Evolutionary conservation across 108 stramenopile genomes (phyloP).

Genomic region (Skeletonema costatum): DNA sequence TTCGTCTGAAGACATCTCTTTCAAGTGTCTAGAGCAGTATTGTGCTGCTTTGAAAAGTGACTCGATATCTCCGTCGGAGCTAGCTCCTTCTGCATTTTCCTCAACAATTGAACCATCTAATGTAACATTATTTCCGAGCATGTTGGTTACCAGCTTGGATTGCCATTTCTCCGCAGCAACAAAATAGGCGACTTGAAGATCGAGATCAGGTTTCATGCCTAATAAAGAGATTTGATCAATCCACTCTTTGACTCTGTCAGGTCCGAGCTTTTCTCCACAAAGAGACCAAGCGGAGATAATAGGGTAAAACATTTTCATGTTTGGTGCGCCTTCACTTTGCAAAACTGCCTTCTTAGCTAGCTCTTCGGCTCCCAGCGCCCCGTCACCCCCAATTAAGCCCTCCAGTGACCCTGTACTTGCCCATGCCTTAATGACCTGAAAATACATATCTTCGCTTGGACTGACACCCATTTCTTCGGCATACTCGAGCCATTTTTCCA

Average conservation of each 20-base stretch:
- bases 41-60: conserved; percentile 20
- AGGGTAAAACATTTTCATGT: conserved; percentile 68
- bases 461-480: conserved; percentile 46
- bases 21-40: conserved; percentile 19
- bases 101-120: background rate
- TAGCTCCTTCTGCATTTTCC: background rate
- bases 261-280: conserved; percentile 49
- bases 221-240: conserved; percentile 27
- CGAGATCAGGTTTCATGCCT: conserved; percentile 27
- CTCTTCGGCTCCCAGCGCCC: background rate
- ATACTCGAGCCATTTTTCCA: conserved; percentile 59
- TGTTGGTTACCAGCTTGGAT: background rate
- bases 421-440: conserved; percentile 79
- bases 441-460: conserved; percentile 69
- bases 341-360: conserved; percentile 34
- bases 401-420: conserved; percentile 63
- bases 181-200: conserved; percentile 28
- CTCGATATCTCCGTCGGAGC: conserved; percentile 9
- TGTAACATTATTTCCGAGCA: background rate
- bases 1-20: conserved; percentile 11
- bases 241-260: conserved; percentile 60
- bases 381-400: conserved; percentile 59
- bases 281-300: conserved; percentile 72
- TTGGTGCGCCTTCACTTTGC: background rate
- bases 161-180: conserved; percentile 32